Evolutionary conservation across 495 filamentous ascomycete genomes (phyloP).

Genomic region (Neurospora pannonica): DNA sequence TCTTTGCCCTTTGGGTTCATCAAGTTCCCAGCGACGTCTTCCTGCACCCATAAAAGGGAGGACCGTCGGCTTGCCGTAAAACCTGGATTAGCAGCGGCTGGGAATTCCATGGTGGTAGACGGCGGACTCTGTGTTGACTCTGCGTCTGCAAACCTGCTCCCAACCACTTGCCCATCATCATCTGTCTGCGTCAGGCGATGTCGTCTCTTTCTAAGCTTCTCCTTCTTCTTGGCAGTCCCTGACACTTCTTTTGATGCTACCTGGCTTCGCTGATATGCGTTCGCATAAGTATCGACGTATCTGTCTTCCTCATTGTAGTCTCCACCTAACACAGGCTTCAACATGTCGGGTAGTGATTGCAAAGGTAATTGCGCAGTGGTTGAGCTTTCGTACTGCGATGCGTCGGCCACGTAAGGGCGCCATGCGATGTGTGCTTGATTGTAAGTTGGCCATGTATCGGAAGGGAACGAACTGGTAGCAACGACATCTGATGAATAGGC

Average conservation of each 20-base stretch:
- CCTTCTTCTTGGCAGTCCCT: not conserved
- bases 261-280: not conserved
- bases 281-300: not conserved
- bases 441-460: not conserved
- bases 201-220: not conserved
- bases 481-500: not conserved
- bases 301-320: not conserved
- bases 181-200: not conserved
- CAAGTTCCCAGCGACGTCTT: not conserved
- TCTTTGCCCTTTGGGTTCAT: not conserved
- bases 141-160: not conserved
- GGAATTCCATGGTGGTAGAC: not conserved
- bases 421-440: not conserved
- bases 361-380: not conserved
- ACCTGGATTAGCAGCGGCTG: not conserved
- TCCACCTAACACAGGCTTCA: not conserved
- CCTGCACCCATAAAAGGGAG: not conserved
- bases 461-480: not conserved
- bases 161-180: not conserved
- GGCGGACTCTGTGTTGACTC: not conserved
- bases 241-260: not conserved
- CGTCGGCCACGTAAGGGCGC: not conserved
- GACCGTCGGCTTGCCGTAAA: not conserved
- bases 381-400: not conserved
- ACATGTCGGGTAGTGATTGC: not conserved